These are phyloP conservation scores for Yarrowia sp. DNA, from an alignment of 805 yeast genomes.

Conservation along the genomic window DNA sequence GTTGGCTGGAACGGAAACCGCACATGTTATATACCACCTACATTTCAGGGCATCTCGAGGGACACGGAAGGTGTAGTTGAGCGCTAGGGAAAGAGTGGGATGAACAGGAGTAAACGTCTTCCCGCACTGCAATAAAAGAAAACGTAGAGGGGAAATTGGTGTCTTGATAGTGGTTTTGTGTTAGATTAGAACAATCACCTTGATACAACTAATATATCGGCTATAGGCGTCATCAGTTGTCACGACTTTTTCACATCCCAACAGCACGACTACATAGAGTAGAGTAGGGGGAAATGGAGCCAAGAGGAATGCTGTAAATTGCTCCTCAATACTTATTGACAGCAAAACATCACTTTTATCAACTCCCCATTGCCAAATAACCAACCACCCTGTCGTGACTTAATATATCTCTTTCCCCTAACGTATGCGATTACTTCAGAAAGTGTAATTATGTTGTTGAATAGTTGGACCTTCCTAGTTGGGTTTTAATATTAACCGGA, in stretches of 20 bases:
- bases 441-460: not conserved
- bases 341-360: no score
- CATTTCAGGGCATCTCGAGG: constrained; percentile 19
- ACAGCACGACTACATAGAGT: no score
- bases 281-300: no score
- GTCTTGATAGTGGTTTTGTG: not conserved
- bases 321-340: no score
- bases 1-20: not conserved
- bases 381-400: not conserved
- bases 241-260: no score
- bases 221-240: no score
- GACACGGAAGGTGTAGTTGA: constrained; percentile 7
- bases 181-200: no score
- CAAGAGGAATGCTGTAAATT: no score
- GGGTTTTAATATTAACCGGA: not conserved
- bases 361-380: no score
- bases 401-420: constrained; percentile 9
- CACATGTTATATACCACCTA: not conserved
- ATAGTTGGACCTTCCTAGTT: not conserved
- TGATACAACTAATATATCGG: no score
- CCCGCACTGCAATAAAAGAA: not conserved
- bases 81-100: constrained; percentile 2
- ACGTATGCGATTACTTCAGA: constrained; percentile 7
- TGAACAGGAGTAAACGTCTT: not conserved
- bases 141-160: not conserved